These are phyloP conservation scores for Cladophialophora chaetospira DNA, from an alignment of 2,329 filamentous ascomycete species.

Conservation along the genomic window DNA sequence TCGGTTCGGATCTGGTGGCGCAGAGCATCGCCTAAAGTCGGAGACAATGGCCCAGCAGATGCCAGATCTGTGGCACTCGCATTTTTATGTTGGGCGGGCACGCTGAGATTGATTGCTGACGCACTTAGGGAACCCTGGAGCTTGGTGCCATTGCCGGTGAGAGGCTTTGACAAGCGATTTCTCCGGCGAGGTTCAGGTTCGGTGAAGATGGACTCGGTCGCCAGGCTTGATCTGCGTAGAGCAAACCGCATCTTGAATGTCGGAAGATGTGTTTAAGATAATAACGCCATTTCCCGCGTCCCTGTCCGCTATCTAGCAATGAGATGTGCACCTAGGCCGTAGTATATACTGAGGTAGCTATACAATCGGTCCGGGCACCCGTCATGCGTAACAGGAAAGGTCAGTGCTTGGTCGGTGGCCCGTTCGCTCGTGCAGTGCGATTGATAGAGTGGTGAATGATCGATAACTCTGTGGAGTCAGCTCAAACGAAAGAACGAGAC, in stretches of 20 bases:
- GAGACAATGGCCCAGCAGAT: conserved; percentile 15
- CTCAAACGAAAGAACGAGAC: neutral
- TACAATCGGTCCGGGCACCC: too few species aligned
- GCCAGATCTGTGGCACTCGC: conserved; percentile 15
- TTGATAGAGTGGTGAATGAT: too few species aligned
- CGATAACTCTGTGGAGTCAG: neutral
- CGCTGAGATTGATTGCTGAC: conserved; percentile 21
- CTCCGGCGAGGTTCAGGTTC: conserved; percentile 28
- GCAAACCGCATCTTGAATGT: conserved; percentile 27
- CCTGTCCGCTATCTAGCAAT: too few species aligned
- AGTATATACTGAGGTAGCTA: too few species aligned
- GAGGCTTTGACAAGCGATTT: conserved; percentile 33
- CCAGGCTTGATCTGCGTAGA: conserved; percentile 19
- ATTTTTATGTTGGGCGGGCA: conserved; percentile 17
- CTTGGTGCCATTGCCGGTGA: conserved; percentile 30
- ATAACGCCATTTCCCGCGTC: too few species aligned
- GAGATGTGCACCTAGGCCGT: too few species aligned
- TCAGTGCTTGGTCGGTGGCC: neutral
- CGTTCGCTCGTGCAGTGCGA: too few species aligned
- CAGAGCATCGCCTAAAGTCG: conserved; percentile 9
- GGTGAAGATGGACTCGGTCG: conserved; percentile 11
- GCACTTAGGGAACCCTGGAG: conserved; percentile 4
- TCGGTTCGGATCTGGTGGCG: conserved; percentile 18
- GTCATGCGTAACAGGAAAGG: neutral
- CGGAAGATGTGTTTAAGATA: too few species aligned